A percentile compares a stretch with the other conserved stretches of the same genome.
phyloP scores from a whole-genome alignment of 140 eudicot genomes.

The Anethum foeniculum region DNA sequence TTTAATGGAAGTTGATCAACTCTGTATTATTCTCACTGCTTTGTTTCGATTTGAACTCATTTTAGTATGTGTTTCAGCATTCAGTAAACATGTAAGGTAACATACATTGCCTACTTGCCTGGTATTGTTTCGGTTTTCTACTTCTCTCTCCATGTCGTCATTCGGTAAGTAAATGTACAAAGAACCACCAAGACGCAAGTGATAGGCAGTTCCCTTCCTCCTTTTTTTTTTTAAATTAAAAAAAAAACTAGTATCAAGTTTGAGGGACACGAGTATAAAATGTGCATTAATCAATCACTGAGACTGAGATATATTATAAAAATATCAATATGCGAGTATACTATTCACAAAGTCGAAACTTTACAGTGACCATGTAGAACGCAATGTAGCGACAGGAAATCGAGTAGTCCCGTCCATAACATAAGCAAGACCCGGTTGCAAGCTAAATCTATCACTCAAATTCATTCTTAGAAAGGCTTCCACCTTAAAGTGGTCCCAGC shows the following conservation, averaged over 20 bases:
- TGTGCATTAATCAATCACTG: neutral
- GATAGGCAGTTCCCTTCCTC: neutral
- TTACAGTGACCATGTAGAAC: conserved; percentile 69
- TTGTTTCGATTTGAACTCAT: neutral
- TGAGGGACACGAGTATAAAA: neutral
- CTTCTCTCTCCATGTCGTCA: neutral
- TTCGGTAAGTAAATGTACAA: neutral
- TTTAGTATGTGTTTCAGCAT: neutral
- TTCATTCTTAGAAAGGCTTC: conserved; percentile 58
- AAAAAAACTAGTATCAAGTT: neutral
- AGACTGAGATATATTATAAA: neutral
- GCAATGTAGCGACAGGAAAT: conserved; percentile 55
- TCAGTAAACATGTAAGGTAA: neutral
- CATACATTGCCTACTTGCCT: neutral
- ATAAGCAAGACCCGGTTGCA: conserved; percentile 62
- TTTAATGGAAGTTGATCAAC: neutral
- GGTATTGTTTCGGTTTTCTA: neutral
- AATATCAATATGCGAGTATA: neutral
- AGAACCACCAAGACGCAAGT: neutral
- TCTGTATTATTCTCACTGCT: neutral
- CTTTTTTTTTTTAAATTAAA: neutral
- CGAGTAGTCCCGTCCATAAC: conserved; percentile 47
- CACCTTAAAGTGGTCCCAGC: conserved; percentile 54
- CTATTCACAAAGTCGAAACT: neutral
- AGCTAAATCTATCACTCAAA: conserved; percentile 39